Conservation (phyloP, 441 rosid species). For the Corymbia calophylla region DNA sequence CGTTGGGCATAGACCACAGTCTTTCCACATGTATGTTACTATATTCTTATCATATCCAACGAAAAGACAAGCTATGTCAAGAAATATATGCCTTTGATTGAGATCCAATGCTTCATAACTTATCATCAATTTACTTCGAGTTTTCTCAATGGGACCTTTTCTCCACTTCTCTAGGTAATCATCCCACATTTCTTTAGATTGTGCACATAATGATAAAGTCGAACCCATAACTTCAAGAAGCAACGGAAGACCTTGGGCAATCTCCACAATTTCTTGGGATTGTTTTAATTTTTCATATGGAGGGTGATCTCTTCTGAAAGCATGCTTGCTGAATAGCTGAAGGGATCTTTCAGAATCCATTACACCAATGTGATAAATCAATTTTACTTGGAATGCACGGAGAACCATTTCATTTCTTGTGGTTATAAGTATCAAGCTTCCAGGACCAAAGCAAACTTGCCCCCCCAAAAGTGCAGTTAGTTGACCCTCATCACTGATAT, state of each 20-base stretch:
- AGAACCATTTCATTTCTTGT: background rate
- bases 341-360: background rate
- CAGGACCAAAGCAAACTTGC: background rate
- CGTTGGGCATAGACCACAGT: background rate
- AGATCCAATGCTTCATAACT: background rate
- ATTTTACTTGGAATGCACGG: background rate
- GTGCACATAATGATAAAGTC: background rate
- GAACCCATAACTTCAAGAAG: background rate
- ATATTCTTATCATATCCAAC: background rate
- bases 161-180: background rate
- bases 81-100: background rate
- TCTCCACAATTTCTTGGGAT: background rate
- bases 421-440: background rate
- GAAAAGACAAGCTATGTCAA: background rate
- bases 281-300: background rate
- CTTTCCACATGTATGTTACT: background rate
- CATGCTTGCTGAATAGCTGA: background rate
- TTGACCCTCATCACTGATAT: background rate
- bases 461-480: background rate
- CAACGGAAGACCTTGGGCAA: background rate
- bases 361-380: background rate
- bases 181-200: background rate
- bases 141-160: background rate
- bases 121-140: background rate
- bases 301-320: background rate